A percentile compares a stretch with the other conserved stretches of the same genome.
phyloP scores from a whole-genome alignment of 306 rosid species.

The Quillaja saponaria region DNA sequence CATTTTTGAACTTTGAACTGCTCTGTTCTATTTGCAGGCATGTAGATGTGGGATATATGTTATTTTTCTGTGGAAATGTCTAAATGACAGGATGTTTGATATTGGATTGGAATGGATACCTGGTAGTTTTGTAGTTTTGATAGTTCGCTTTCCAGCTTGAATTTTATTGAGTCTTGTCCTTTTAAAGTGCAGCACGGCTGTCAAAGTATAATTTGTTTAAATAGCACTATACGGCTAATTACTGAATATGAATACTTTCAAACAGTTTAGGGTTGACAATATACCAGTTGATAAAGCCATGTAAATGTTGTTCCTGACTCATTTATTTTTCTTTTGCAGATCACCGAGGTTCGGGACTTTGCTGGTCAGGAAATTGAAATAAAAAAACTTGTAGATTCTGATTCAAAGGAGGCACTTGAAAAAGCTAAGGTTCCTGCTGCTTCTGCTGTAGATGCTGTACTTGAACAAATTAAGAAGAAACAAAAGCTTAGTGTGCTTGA shows the following conservation, averaged over 20 bases:
- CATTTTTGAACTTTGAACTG: too few species aligned
- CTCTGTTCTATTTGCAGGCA: neutral
- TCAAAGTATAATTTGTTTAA: neutral
- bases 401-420: constrained; percentile 84
- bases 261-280: constrained; percentile 13
- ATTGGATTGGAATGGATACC: neutral
- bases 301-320: neutral
- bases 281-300: constrained; percentile 2
- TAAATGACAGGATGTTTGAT: too few species aligned
- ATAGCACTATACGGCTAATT: neutral
- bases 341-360: constrained; percentile 88
- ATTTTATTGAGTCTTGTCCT: neutral
- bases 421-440: constrained; percentile 64
- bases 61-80: too few species aligned
- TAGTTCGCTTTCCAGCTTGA: neutral
- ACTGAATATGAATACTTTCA: constrained; percentile 4
- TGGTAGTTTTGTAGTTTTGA: neutral
- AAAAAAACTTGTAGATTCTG: constrained; percentile 78
- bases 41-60: neutral
- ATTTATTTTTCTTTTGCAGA: constrained; percentile 49
- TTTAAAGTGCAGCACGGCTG: neutral
- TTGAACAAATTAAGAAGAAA: constrained; percentile 95
- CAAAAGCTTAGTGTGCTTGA: constrained; percentile 94
- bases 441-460: constrained; percentile 83
- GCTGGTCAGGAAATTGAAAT: constrained; percentile 91